These are phyloP conservation scores for Ophiocytium majus DNA, from an alignment of 352 stramenopile species.

Conservation along the genomic window DNA sequence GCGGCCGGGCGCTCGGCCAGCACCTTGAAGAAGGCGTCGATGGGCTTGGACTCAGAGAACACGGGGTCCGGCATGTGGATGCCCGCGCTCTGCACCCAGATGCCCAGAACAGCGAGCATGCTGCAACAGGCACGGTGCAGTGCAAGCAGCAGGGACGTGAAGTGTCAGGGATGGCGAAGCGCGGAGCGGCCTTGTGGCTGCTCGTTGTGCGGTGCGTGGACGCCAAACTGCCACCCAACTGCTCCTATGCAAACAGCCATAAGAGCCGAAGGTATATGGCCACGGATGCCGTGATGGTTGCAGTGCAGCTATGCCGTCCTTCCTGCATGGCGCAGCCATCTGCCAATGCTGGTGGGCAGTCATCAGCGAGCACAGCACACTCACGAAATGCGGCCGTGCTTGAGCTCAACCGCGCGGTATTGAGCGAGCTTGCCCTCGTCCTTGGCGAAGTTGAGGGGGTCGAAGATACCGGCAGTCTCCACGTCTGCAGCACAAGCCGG, in stretches of 20 bases:
- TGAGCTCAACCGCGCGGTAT: constrained; percentile 61
- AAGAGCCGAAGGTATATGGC: too few species aligned
- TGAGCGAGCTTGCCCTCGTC: constrained; percentile 18
- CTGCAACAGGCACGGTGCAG: not conserved
- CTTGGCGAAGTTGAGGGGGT: constrained; percentile 36
- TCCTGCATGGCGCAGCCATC: too few species aligned
- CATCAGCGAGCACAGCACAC: not conserved
- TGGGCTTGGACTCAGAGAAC: constrained; percentile 25
- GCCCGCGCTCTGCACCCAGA: constrained; percentile 5
- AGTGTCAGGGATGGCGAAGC: not conserved
- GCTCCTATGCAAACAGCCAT: too few species aligned
- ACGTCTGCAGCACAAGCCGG: not conserved
- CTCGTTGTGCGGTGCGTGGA: not conserved
- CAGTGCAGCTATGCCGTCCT: too few species aligned
- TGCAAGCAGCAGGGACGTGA: not conserved
- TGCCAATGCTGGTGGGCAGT: too few species aligned
- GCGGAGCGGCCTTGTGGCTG: not conserved
- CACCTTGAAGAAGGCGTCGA: not conserved
- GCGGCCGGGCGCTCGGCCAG: constrained; percentile 1
- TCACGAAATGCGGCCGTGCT: constrained; percentile 64
- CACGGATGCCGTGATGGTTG: too few species aligned
- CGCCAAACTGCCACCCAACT: too few species aligned
- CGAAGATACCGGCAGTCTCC: constrained; percentile 31
- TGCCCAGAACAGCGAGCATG: constrained; percentile 13
- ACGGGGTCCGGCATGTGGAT: constrained; percentile 33